Base-by-base conservation (phyloP, 2,329 filamentous ascomycete genomes). In the Aureobasidium sp. region DNA sequence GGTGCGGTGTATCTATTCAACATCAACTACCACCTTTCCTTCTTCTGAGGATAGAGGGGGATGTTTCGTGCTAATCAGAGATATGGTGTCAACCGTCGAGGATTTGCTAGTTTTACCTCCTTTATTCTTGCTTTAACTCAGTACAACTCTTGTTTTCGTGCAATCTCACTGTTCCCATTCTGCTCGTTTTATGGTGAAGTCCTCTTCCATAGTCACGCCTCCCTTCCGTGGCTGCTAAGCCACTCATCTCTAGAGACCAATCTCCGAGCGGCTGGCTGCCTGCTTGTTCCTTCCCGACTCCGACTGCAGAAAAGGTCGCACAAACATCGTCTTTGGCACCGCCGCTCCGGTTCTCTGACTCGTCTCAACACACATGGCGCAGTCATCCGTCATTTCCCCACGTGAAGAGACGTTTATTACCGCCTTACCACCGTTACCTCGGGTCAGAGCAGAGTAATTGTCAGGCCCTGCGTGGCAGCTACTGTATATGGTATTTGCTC, bases 41-140 rank as follows among this genome's bases (percentile, higher is more conserved):
- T 27, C 49, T 29, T 27, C 21, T 21, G 49, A 29, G 49, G 23
- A 53, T 29, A 38, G 23, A 53, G 49, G 49, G 23, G 49, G 49
- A 53, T 40, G 49, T 53, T 53, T 53, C 49, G 15, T 53, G 49
- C 49, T 53, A 38, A 53, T 53, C 49, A 7, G 23, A 23, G 23
- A 40, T 40, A 19, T 53, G 49, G 33, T 53, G 2, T 38, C 8
- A 11, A 27, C 33, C 33, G 25, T 53, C 49, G 13, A 27, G 29
- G 49, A 53, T 53, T n/a, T 38, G 49, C 49, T 53, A 53, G 49
- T 53, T 53, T 53, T 53, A 53, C 49, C 49, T 53, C 49, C 49
- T 53, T 53, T 53, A 40, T 53, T 40, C 23, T 40, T 53, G 21
- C 21, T 40, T 29, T 29, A 5, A 53, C 49, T 33, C 23, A 53